A percentile compares a stretch with the other conserved stretches of the same genome.
These are phyloP conservation scores for Lichtheimia hyalospora DNA, from an alignment of 371 early-diverging fungal species.

Conservation along the genomic window DNA sequence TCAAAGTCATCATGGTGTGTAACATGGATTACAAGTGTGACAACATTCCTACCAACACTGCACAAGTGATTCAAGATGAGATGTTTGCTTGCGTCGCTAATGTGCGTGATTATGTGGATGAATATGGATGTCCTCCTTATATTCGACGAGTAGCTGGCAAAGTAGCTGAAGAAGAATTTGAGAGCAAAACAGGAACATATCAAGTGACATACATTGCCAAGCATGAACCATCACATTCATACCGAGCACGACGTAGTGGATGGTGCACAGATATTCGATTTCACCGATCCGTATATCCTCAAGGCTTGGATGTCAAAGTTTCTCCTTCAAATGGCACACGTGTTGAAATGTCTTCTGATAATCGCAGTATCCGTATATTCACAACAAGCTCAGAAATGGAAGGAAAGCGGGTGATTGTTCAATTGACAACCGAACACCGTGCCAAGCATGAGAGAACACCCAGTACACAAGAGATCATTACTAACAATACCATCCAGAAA, in stretches of 20 bases:
- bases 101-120: slow-evolving; percentile 38
- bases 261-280: slow-evolving; percentile 51
- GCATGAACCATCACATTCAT: slow-evolving; percentile 42
- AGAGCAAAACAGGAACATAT: slow-evolving; percentile 18
- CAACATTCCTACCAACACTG: slow-evolving; percentile 29
- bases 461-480: too few species aligned
- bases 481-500: too few species aligned
- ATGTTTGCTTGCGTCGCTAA: slow-evolving; percentile 34
- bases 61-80: slow-evolving; percentile 31
- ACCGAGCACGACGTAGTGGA: slow-evolving; percentile 25
- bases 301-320: slow-evolving; percentile 39
- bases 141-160: slow-evolving; percentile 51
- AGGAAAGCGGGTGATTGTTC: slow-evolving; percentile 37
- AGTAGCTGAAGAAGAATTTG: slow-evolving; percentile 36
- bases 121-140: slow-evolving; percentile 58
- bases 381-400: slow-evolving; percentile 37
- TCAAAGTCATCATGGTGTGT: slow-evolving; percentile 54
- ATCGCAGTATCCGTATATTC: slow-evolving; percentile 31
- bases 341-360: slow-evolving; percentile 27
- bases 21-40: slow-evolving; percentile 50
- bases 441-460: background rate
- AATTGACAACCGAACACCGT: slow-evolving; percentile 9
- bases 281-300: slow-evolving; percentile 32
- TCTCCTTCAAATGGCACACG: slow-evolving; percentile 28
- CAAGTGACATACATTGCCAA: slow-evolving; percentile 29